Conservation (phyloP, 2,329 filamentous ascomycete species). For the Microcyclospora pomicola region DNA sequence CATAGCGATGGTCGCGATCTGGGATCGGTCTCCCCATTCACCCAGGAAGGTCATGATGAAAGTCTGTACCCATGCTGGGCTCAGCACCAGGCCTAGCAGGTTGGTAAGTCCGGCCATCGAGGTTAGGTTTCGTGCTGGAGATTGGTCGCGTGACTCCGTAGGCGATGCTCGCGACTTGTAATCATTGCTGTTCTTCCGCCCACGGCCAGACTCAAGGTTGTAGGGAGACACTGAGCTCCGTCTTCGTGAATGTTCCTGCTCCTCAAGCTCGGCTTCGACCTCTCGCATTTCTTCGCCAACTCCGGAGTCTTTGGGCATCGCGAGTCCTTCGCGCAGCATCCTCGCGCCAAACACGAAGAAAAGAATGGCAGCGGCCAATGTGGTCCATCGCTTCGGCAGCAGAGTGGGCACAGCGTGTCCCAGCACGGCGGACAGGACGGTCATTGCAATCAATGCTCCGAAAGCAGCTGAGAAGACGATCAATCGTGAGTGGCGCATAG, state of each 20-base stretch:
- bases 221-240: constrained; percentile 52
- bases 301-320: constrained; percentile 79
- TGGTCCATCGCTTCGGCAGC: constrained; percentile 81
- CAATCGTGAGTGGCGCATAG: constrained; percentile 91
- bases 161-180: constrained; percentile 8
- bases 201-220: constrained; percentile 35
- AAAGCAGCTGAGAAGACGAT: constrained; percentile 95
- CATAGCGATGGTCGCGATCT: constrained; percentile 98
- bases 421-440: constrained; percentile 77
- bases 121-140: constrained; percentile 25
- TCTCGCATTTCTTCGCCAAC: constrained; percentile 97
- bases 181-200: constrained; percentile 5
- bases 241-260: constrained; percentile 84
- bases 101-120: constrained; percentile 62
- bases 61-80: constrained; percentile 95
- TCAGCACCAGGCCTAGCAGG: constrained; percentile 72
- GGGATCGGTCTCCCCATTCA: constrained; percentile 94
- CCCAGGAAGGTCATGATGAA: constrained; percentile 98
- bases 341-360: constrained; percentile 84
- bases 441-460: constrained; percentile 79
- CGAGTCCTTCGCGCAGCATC: constrained; percentile 71
- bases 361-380: constrained; percentile 67
- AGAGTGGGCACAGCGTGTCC: constrained; percentile 85
- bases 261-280: constrained; percentile 83
- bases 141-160: constrained; percentile 15